These are phyloP conservation scores for Pythium scleroteichum DNA, from an alignment of 352 stramenopile species.

Conservation along the genomic window DNA sequence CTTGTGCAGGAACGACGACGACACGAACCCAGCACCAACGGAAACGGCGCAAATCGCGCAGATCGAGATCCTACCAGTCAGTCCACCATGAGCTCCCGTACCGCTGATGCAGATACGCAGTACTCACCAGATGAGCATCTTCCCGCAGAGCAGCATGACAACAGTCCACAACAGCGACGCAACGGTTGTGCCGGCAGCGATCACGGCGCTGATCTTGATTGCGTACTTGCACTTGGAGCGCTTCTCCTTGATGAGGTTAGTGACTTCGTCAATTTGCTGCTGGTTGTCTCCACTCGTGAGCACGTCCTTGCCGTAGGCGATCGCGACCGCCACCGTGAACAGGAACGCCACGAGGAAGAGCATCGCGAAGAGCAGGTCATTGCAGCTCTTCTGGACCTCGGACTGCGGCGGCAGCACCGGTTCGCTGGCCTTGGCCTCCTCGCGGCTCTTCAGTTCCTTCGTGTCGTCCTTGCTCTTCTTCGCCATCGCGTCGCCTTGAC, in stretches of 20 bases:
- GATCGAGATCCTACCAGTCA: constrained; percentile 38
- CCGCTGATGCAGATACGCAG: not conserved
- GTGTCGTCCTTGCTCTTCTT: constrained; percentile 31
- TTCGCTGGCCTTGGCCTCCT: constrained; percentile 18
- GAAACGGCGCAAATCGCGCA: constrained; percentile 43
- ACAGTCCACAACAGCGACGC: constrained; percentile 51
- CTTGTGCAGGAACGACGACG: constrained; percentile 43
- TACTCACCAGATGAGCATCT: constrained; percentile 61
- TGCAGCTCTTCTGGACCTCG: constrained; percentile 51
- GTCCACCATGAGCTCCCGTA: too few relatives aligned
- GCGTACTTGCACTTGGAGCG: constrained; percentile 62
- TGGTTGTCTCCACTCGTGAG: constrained; percentile 23
- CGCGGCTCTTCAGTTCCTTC: constrained; percentile 27
- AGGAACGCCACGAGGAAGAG: constrained; percentile 44
- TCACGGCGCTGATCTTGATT: constrained; percentile 43
- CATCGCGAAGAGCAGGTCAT: constrained; percentile 75
- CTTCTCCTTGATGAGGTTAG: constrained; percentile 52
- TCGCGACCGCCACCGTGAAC: constrained; percentile 37
- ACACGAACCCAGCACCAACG: constrained; percentile 37
- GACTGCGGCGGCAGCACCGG: constrained; percentile 32
- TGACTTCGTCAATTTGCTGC: constrained; percentile 48
- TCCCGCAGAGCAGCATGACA: constrained; percentile 54
- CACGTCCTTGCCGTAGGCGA: constrained; percentile 65
- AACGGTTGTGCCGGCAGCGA: constrained; percentile 41
- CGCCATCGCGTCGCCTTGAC: constrained; percentile 11